Evolutionary conservation across 768 basidiomycete genomes (phyloP).

Genomic region (Russula sp.): DNA sequence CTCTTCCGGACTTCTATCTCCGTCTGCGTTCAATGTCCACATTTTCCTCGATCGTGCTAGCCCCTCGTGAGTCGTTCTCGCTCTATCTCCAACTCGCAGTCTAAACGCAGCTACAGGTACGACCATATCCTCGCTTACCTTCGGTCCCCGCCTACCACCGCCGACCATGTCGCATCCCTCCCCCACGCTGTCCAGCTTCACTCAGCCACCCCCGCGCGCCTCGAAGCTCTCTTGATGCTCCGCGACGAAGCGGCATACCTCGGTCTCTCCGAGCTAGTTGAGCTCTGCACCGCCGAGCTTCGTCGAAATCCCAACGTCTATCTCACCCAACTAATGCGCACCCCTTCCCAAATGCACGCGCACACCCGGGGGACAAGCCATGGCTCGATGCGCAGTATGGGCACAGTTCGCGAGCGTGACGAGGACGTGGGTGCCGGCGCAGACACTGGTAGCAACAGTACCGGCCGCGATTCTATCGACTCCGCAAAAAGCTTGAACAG

Average conservation of each 20-base stretch:
- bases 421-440: constrained; percentile 36
- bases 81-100: constrained; percentile 5
- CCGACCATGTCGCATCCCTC: constrained; percentile 50
- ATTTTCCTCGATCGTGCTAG: constrained; percentile 80
- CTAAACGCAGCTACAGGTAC: constrained; percentile 48
- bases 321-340: constrained; percentile 26
- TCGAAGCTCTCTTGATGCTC: constrained; percentile 66
- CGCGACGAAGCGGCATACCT: constrained; percentile 78
- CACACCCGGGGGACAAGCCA: constrained; percentile 48
- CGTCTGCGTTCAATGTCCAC: constrained; percentile 50
- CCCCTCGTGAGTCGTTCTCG: constrained; percentile 57
- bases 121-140: constrained; percentile 68
- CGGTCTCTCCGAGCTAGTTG: constrained; percentile 60
- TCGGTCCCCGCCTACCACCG: constrained; percentile 49
- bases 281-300: constrained; percentile 67
- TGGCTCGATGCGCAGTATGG: constrained; percentile 57
- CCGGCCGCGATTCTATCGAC: constrained; percentile 27
- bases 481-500: constrained; percentile 23
- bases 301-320: constrained; percentile 41
- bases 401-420: constrained; percentile 55
- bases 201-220: constrained; percentile 40
- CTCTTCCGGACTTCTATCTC: constrained; percentile 53
- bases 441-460: constrained; percentile 17
- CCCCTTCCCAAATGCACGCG: constrained; percentile 35
- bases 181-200: constrained; percentile 57